Percentiles rank a stretch among this genome's conserved stretches.
These are phyloP conservation scores for Thermoascus crustaceus DNA, from an alignment of 2,329 filamentous ascomycete genomes.

Conservation along the genomic window DNA sequence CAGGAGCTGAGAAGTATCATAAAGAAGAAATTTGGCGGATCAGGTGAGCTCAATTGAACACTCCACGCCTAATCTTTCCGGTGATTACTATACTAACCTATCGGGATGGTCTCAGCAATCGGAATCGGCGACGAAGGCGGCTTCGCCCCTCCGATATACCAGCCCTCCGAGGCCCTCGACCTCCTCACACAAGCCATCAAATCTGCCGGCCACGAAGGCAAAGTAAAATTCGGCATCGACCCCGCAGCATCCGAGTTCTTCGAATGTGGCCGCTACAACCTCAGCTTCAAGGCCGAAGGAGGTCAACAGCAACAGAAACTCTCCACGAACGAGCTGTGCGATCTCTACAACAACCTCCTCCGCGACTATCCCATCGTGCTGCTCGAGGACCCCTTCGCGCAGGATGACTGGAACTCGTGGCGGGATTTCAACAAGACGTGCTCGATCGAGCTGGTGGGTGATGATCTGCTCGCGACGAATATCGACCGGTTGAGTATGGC, in stretches of 20 bases:
- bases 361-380: constrained; percentile 31
- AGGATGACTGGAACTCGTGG: constrained; percentile 35
- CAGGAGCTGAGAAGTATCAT: constrained; percentile 25
- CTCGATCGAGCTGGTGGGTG: constrained; percentile 32
- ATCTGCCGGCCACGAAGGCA: constrained; percentile 20
- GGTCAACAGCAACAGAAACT: constrained; percentile 15
- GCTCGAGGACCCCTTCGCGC: constrained; percentile 36
- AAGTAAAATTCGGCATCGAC: constrained; percentile 35
- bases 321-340: constrained; percentile 18
- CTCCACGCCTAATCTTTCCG: background rate
- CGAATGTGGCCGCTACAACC: constrained; percentile 24
- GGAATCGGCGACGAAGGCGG: constrained; percentile 31
- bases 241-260: constrained; percentile 36
- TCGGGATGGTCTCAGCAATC: constrained; percentile 13
- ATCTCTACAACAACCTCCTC: constrained; percentile 25
- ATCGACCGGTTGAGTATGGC: constrained; percentile 26
- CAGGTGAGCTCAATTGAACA: constrained; percentile 10
- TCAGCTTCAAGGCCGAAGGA: constrained; percentile 37
- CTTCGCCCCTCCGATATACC: constrained; percentile 28
- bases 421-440: constrained; percentile 26
- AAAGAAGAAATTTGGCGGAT: constrained; percentile 19
- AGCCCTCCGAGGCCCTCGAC: constrained; percentile 27
- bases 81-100: background rate
- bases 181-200: constrained; percentile 21
- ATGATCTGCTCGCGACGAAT: constrained; percentile 36